phyloP scores from a whole-genome alignment of 345 rosid species.

The Barbarea vulgaris region DNA sequence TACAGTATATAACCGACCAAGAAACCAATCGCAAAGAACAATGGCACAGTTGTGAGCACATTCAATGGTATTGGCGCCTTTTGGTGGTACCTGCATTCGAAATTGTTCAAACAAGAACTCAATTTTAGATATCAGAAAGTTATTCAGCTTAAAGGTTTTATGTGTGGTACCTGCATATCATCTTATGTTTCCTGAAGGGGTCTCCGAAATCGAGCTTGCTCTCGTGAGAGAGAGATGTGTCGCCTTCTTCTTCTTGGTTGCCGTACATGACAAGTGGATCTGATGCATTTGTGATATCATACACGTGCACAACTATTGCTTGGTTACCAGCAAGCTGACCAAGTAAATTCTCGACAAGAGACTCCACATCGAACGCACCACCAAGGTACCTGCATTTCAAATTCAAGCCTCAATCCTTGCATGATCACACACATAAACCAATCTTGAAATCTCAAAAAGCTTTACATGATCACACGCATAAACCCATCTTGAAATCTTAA shows the following conservation, averaged over 20 bases:
- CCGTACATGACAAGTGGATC: slow-evolving; percentile 93
- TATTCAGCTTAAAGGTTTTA: not conserved
- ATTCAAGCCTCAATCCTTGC: slow-evolving; percentile 17
- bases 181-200: slow-evolving; percentile 88
- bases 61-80: slow-evolving; percentile 75
- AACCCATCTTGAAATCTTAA: slow-evolving; percentile 2
- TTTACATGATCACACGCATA: not conserved
- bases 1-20: slow-evolving; percentile 82
- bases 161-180: slow-evolving; percentile 78
- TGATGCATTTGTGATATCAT: slow-evolving; percentile 82
- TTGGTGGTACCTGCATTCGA: slow-evolving; percentile 71
- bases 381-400: slow-evolving; percentile 78
- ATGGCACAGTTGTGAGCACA: slow-evolving; percentile 70
- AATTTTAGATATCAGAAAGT: not conserved
- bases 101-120: slow-evolving; percentile 5
- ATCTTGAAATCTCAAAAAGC: not conserved
- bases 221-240: slow-evolving; percentile 67
- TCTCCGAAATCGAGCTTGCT: slow-evolving; percentile 96
- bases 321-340: slow-evolving; percentile 98
- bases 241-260: slow-evolving; percentile 76
- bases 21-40: slow-evolving; percentile 74
- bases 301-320: slow-evolving; percentile 88
- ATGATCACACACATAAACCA: not conserved
- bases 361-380: slow-evolving; percentile 99
- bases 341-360: slow-evolving; percentile 96